Base-by-base conservation (phyloP, 495 filamentous ascomycete species). In the Achaetomiella virescens region DNA sequence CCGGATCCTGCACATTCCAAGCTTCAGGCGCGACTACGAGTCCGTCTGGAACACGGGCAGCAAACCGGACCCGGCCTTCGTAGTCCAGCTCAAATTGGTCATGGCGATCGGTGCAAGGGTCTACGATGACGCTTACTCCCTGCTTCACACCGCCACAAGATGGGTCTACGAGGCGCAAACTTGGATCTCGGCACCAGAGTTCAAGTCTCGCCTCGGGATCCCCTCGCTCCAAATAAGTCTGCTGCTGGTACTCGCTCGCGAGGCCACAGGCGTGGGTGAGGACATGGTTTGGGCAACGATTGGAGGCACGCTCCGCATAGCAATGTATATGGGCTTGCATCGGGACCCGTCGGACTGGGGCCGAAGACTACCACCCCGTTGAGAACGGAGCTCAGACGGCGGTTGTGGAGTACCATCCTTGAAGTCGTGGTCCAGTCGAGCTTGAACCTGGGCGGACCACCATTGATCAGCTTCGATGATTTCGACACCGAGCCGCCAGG, bases 341-440 rank as follows among this genome's bases (percentile, higher is more conserved):
- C 38, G 63, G 1, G 63, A 67, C 15, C 52, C 62, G 1, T 40
- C 0, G 54, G 58, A 8, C 61, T 61, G 0, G 57, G 25, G 47
- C 59, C 62, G 7, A 63, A 22, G 17, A 24, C 18, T 11, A 62
- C 54, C 24, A 59, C 52, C 2, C 29, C 66, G 15, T 75, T 81
- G 45, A 73, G 71, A 27, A 72, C 76, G 37, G 83, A 86, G 60
- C 81, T 84, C 72, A 76, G 80, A n/a, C 70, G 80, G 31, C 74
- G 82, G 21, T 66, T 86, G 14, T 86, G 83, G 83, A 78, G 75
- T n/a, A 83, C 82, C 1, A 80, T 83, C 20, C 57, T 86, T 3
- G 81, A 85, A 61, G 54, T 84, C 12, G 68, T 73, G 4, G 59
- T 83, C 4, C 76, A 83, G 49, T 65, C 78, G 1, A 76, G 79